Evolutionary conservation across 1,284 basidiomycete species (phyloP), one percentile per base, ranked within the genome.

Genomic region (Fomitopsis schrenkii): DNA sequence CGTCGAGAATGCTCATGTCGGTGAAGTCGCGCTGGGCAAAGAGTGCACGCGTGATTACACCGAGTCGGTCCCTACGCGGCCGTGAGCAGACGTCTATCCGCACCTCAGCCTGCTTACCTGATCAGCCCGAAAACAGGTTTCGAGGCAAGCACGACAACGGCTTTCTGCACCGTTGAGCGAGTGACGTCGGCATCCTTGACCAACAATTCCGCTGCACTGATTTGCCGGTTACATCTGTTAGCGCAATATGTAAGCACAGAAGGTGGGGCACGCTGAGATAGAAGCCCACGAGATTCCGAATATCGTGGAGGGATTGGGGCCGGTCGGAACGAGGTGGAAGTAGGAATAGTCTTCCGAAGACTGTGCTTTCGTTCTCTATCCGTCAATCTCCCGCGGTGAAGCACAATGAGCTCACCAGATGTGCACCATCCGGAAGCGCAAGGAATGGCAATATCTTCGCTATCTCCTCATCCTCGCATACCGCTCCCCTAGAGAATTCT

Each of bases 351-450:
- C 97, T 77, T 99, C 97, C 35, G 90, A 80, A 64, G 91, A 94
- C 92, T 94, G 72, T 26, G 59, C 60, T 26, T 4, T 36, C 19
- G 48, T 19, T 52, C 22, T 55, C 40, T 40, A 41, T 50, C 50
- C 28, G 2, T 28, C 40, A 26, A 22, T 26, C 12, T 35, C n/a
- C 17, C 2, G 33, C 15, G 55, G 22, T 35, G 48, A 46, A 35
- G 58, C 41, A 59, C 58, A 38, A 42, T 57, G 57, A 38, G 67
- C 69, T 62, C 69, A 95, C 94, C 66, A 98, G 76, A 76, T 99
- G 97, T 14, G 96, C 95, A 33, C 97, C 97, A 70, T 99, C 97
- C 0, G 97, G 97, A 22, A 99, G 83, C 0, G 97, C 97, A n/a
- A 99, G 83, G 77, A 99, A 99, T 0, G 97, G 97, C 19, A 99